Evolutionary conservation across 164 flowering plant species (phyloP), one percentile per base, ranked within the genome.

Genomic region (Pachysandra terminalis): DNA sequence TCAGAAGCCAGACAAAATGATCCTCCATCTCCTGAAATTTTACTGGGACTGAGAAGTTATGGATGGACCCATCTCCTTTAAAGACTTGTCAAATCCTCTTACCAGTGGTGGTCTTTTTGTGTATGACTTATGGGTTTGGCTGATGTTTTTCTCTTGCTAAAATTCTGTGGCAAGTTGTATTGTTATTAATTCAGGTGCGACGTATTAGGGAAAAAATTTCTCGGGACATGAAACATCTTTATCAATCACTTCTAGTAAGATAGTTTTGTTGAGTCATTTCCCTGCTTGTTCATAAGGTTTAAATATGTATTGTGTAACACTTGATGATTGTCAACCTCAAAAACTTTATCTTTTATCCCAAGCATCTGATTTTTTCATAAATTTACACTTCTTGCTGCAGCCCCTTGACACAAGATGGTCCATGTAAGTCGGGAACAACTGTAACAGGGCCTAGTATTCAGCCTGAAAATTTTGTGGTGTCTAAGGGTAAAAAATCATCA

Each of bases 401-500:
- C 70, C 61, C 69, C 15, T 70, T 62, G 66, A 68, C 73, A 55
- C 27, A 67, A 64, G 72, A 73, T 57, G 65, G 53, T 69, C 54
- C 64, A 27, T 59, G 62, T 53, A 65, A 28, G 65, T 67, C 77
- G 71, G 67, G 23, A 63, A 61, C 45, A 57, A 62, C 12, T 53
- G 25, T 17, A 41, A 56, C 61, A 63, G 59, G 27, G 40, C 49
- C 54, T 66, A 53, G 41, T 28, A n/a, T 40, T 26, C 63, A 68
- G 60, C 69, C 75, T 64, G 75, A 60, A 37, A 62, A 75, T 70
- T 59, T 19, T 9, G 27, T 26, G 45, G 52, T 56, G 55, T 78
- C 80, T 69, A 65, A 58, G 68, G 71, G 74, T 65, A n/a, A 7
- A 63, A 78, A 73, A 23, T 51, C 83, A 63, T 65, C 79, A 58